These are phyloP conservation scores for Suhomyces panamericanus DNA, from an alignment of 1,139 yeast species.

Conservation along the genomic window DNA sequence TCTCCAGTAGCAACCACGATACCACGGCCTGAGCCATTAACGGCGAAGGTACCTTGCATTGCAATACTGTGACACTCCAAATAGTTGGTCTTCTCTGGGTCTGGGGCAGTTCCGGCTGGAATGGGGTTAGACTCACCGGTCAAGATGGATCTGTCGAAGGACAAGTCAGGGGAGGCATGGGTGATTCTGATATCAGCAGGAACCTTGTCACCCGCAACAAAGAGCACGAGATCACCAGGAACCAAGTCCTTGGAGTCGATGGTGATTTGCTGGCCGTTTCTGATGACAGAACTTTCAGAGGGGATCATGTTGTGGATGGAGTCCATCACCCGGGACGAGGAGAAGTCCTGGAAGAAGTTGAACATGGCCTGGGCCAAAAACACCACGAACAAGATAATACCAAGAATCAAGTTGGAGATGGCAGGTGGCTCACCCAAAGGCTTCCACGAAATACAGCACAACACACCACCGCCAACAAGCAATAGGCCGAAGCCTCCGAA, in stretches of 20 bases:
- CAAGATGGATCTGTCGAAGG: constrained; percentile 37
- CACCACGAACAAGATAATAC: constrained; percentile 44
- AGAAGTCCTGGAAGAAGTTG: constrained; percentile 52
- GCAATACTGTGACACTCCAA: constrained; percentile 45
- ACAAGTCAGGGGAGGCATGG: constrained; percentile 27
- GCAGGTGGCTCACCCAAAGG: constrained; percentile 55
- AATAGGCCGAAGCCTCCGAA: constrained; percentile 55
- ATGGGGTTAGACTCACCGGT: constrained; percentile 39
- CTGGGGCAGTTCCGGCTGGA: constrained; percentile 21
- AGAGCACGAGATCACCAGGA: constrained; percentile 33
- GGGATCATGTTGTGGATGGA: constrained; percentile 50
- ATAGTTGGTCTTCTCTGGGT: constrained; percentile 34
- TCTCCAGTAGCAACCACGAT: constrained; percentile 36
- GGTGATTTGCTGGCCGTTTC: constrained; percentile 21
- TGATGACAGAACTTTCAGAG: constrained; percentile 26
- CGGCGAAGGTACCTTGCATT: constrained; percentile 48
- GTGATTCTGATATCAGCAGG: constrained; percentile 36
- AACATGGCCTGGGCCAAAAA: constrained; percentile 50
- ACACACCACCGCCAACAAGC: constrained; percentile 45
- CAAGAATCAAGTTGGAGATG: constrained; percentile 46
- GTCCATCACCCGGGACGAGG: constrained; percentile 50
- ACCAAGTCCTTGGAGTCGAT: constrained; percentile 28
- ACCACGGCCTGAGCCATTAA: constrained; percentile 33
- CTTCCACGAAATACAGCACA: constrained; percentile 50
- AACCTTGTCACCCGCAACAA: constrained; percentile 29